phyloP scores from a whole-genome alignment of 116 monocot genomes.

The Papilionanthe hybrid region DNA sequence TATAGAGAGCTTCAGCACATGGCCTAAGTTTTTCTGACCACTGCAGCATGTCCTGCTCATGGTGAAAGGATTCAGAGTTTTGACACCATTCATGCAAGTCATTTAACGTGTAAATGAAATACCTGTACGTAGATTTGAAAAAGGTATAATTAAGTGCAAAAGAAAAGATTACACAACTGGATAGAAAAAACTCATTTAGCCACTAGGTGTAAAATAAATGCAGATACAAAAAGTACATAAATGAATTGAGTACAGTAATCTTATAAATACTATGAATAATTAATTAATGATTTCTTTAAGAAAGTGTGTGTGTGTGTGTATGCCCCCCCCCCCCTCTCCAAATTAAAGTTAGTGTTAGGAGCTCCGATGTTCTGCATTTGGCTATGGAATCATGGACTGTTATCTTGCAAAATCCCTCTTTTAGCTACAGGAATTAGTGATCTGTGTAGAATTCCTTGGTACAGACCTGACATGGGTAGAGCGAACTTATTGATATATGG shows the following conservation, averaged over 20 bases:
- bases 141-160: not conserved
- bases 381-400: too few relatives aligned
- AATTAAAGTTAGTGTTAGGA: too few relatives aligned
- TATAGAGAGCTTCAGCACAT: conserved; percentile 98
- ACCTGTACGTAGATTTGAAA: conserved; percentile 41
- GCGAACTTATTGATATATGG: too few relatives aligned
- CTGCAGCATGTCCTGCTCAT: conserved; percentile 95
- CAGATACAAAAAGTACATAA: not conserved
- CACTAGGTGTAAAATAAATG: not conserved
- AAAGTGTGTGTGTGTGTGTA: too few relatives aligned
- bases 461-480: too few relatives aligned
- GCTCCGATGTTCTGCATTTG: too few relatives aligned
- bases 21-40: conserved; percentile 93
- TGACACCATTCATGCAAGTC: conserved; percentile 89
- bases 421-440: too few relatives aligned
- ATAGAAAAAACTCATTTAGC: not conserved
- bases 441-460: too few relatives aligned
- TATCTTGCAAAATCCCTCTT: too few relatives aligned
- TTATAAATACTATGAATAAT: not conserved
- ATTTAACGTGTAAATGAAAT: conserved; percentile 70
- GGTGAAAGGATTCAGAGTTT: conserved; percentile 95
- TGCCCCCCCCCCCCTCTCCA: too few relatives aligned
- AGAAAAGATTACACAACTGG: not conserved
- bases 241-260: not conserved
- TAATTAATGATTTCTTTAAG: not conserved